A percentile compares a stretch with the other conserved stretches of the same genome.
Conservation (phyloP, 2,329 filamentous ascomycete species). For the Berkeleyomyces rouxiae region DNA sequence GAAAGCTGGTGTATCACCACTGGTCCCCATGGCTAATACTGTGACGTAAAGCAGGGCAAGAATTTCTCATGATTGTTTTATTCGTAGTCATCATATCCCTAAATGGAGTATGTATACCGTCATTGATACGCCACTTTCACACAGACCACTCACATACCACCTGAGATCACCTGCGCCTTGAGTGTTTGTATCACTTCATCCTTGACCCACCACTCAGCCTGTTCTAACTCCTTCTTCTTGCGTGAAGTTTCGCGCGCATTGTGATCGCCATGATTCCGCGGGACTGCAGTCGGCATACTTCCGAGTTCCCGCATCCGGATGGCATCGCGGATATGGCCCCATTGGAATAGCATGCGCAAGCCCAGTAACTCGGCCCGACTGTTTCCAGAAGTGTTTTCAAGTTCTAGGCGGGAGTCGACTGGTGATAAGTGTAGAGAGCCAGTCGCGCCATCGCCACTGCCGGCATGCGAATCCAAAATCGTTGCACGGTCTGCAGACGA, state of each 20-base stretch:
- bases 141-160: background rate
- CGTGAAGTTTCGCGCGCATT: constrained; percentile 15
- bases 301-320: background rate
- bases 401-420: constrained; percentile 55
- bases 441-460: constrained; percentile 31
- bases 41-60: too few species aligned
- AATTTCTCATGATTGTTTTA: background rate
- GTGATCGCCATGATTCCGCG: constrained; percentile 15
- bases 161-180: constrained; percentile 29
- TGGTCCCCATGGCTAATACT: background rate
- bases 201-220: constrained; percentile 36
- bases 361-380: constrained; percentile 29
- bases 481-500: constrained; percentile 51
- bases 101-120: background rate
- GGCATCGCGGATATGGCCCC: constrained; percentile 21
- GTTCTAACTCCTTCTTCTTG: constrained; percentile 16
- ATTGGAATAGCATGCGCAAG: constrained; percentile 37
- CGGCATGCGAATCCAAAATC: constrained; percentile 36
- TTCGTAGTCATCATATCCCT: background rate
- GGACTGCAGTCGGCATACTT: constrained; percentile 15
- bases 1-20: background rate
- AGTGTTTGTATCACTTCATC: constrained; percentile 38
- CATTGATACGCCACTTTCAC: background rate
- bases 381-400: constrained; percentile 35
- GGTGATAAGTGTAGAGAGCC: constrained; percentile 20